These are phyloP conservation scores for Suillus discolor DNA, from an alignment of 768 basidiomycete genomes.

Conservation along the genomic window DNA sequence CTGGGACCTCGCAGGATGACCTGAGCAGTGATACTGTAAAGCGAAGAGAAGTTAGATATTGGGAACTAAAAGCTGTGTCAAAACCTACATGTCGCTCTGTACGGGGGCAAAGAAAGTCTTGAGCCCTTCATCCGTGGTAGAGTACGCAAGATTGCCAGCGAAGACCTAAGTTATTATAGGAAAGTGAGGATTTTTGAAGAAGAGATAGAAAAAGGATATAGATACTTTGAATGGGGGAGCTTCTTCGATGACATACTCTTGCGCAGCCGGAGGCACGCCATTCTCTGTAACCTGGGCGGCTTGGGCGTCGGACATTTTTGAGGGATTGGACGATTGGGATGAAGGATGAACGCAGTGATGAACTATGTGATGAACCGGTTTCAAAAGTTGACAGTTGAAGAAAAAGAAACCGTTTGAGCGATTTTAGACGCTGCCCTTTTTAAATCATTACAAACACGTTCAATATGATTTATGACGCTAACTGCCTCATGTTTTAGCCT, in stretches of 20 bases:
- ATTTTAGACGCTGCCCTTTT: slow-evolving; percentile 17
- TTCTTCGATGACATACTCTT: slow-evolving; percentile 68
- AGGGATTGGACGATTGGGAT: slow-evolving; percentile 57
- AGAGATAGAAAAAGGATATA: slow-evolving; percentile 12
- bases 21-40: slow-evolving; percentile 72
- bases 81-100: slow-evolving; percentile 82
- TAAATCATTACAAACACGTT: slow-evolving; percentile 3
- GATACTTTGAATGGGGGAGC: slow-evolving; percentile 78
- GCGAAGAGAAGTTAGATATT: slow-evolving; percentile 18
- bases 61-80: neutral
- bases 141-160: slow-evolving; percentile 94
- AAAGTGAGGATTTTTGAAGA: slow-evolving; percentile 22
- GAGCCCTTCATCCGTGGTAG: slow-evolving; percentile 93
- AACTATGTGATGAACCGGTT: slow-evolving; percentile 79
- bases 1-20: slow-evolving; percentile 85
- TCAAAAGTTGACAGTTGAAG: slow-evolving; percentile 76
- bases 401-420: slow-evolving; percentile 42
- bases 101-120: slow-evolving; percentile 92
- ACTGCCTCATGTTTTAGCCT: slow-evolving; percentile 1
- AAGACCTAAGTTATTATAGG: slow-evolving; percentile 52
- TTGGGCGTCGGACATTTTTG: slow-evolving; percentile 88
- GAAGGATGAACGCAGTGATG: slow-evolving; percentile 54
- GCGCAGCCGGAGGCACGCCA: slow-evolving; percentile 81
- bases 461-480: no score
- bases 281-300: slow-evolving; percentile 82